Evolutionary conservation across 2,329 filamentous ascomycete species (phyloP), one percentile per base, ranked within the genome.

Genomic region (Botrytis byssoidea): DNA sequence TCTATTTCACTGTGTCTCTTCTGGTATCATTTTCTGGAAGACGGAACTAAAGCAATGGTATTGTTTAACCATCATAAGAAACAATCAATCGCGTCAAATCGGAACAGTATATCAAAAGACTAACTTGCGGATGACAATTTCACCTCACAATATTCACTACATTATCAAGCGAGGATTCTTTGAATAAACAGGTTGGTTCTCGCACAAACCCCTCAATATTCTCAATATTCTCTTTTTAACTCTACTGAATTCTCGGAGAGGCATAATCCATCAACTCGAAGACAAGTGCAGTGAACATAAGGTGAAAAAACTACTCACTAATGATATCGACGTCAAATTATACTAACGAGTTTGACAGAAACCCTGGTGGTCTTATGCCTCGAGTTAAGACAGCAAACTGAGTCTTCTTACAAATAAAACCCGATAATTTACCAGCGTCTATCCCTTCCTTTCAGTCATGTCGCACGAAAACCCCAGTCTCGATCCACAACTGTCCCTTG

Each of bases 21-120:
- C 14, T 1, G 25, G 12, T 29, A 18, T 20, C 2, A 29, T n/a
- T 57, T 22, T 5, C 4, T 1, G 1, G 20, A 22, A 14, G 1
- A 9, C 12, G 4, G 51, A 18, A 51, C 4, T n/a, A 40, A 18
- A 18, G 22, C 22, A 29, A 37, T 7, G 18, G 12, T 40, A 6
- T 40, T 51, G 6, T 20, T 29, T 16, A 55, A 37, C 5, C 4
- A 55, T 67, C 9, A 55, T 32, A 35, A 55, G 8, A 9, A 3
- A 1, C 20, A 22, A 29, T 29, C 25, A 29, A 25, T 4, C 8
- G 4, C 2, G 5, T 35, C 4, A n/a, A 51, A 14, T 5, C 7
- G 2, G 12, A 14, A 29, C 9, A 8, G 5, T 5, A 68, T 5
- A 42, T 42, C 18, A n/a, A 9, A 57, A 7, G 14, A 18, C 0